Evolutionary conservation across 2,329 filamentous ascomycete genomes (phyloP).

Genomic region (Arthroderma uncinatum): DNA sequence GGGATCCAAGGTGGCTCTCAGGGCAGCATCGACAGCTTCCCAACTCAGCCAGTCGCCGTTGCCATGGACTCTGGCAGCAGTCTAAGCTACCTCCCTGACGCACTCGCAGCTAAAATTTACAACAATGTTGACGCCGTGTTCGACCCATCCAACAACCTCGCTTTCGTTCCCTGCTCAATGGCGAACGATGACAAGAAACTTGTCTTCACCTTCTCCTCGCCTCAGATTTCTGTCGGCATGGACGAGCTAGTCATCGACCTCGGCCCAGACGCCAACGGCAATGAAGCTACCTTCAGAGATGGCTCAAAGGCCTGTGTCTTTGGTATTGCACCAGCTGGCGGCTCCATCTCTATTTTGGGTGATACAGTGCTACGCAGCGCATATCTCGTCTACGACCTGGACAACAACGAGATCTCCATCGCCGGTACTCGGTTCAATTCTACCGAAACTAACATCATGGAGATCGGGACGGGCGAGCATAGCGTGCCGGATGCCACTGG

Average conservation of each 20-base stretch:
- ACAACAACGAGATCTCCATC: slow-evolving; percentile 59
- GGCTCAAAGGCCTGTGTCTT: slow-evolving; percentile 53
- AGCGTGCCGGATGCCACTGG: slow-evolving; percentile 42
- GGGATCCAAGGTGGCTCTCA: slow-evolving; percentile 25
- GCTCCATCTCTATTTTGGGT: slow-evolving; percentile 52
- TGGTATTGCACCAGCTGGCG: slow-evolving; percentile 50
- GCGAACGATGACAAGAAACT: slow-evolving; percentile 38
- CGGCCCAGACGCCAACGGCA: slow-evolving; percentile 37
- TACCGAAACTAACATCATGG: slow-evolving; percentile 37
- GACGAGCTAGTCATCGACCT: slow-evolving; percentile 53
- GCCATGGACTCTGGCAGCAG: slow-evolving; percentile 62
- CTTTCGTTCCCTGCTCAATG: slow-evolving; percentile 42
- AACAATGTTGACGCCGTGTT: slow-evolving; percentile 49
- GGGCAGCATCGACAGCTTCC: slow-evolving; percentile 10
- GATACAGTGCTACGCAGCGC: slow-evolving; percentile 66
- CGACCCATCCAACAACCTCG: slow-evolving; percentile 40
- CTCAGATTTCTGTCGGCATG: slow-evolving; percentile 43
- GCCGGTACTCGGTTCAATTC: slow-evolving; percentile 56
- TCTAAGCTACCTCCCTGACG: slow-evolving; percentile 54
- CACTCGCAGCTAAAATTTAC: slow-evolving; percentile 43
- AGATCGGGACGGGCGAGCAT: slow-evolving; percentile 39
- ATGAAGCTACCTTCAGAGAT: slow-evolving; percentile 42
- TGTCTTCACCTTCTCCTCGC: slow-evolving; percentile 45
- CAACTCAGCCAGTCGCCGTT: slow-evolving; percentile 43
- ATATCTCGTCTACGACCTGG: slow-evolving; percentile 65